Conservation (phyloP, 805 yeast genomes). For the Metschnikowia koreensis region DNA sequence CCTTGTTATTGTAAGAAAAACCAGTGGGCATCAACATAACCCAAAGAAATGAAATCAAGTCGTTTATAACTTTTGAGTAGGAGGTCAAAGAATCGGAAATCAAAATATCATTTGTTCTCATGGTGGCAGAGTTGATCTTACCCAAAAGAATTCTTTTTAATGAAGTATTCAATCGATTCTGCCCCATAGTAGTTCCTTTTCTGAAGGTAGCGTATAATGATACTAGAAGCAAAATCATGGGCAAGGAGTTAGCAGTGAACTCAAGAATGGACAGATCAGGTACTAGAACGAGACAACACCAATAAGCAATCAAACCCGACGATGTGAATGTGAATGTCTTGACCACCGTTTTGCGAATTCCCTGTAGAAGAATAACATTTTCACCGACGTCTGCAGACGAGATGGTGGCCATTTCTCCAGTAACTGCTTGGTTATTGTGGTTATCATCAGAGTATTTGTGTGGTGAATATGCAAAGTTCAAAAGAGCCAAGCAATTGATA, state of each 20-base stretch:
- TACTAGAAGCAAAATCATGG: not conserved
- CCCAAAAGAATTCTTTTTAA: constrained; percentile 56
- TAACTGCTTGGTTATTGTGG: constrained; percentile 21
- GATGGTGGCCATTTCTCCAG: constrained; percentile 35
- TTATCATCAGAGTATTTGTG: constrained; percentile 31
- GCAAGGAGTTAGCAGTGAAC: constrained; percentile 2
- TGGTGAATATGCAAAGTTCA: constrained; percentile 40
- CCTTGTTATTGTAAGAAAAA: constrained; percentile 22
- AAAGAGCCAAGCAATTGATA: constrained; percentile 46
- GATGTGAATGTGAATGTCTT: constrained; percentile 24
- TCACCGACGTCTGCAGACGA: constrained; percentile 31
- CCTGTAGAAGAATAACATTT: constrained; percentile 29
- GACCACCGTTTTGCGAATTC: constrained; percentile 34
- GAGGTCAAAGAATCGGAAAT: constrained; percentile 85
- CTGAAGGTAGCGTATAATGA: constrained; percentile 27
- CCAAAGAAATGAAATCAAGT: constrained; percentile 58
- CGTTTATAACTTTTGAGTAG: constrained; percentile 72
- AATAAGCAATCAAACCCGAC: constrained; percentile 19
- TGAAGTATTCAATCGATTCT: constrained; percentile 46
- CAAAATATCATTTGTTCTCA: constrained; percentile 76
- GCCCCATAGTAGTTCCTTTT: constrained; percentile 36
- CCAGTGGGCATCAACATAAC: constrained; percentile 27
- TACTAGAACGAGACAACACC: constrained; percentile 7
- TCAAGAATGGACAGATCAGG: constrained; percentile 1
- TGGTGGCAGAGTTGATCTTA: constrained; percentile 50